Percentiles rank a stretch among this genome's conserved stretches.
Conservation (phyloP, 352 stramenopile species). For the Globisporangium takayamanum region DNA sequence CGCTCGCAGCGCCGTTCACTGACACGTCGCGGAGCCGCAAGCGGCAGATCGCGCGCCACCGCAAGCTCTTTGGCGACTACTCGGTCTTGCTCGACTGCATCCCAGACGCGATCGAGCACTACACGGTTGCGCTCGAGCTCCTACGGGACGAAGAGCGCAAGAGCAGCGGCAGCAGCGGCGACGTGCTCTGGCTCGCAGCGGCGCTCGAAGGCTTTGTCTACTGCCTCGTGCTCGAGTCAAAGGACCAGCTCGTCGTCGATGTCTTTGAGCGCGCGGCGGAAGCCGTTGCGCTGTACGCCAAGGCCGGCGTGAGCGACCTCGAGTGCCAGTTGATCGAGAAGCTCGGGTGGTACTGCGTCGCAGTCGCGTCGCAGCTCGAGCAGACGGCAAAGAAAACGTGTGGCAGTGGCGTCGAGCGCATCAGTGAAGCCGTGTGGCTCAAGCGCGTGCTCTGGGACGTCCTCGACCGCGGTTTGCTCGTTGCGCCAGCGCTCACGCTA, state of each 20-base stretch:
- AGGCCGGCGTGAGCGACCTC: slow-evolving; percentile 55
- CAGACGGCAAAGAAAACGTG: neutral
- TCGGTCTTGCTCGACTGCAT: slow-evolving; percentile 58
- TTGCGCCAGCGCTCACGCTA: slow-evolving; percentile 41
- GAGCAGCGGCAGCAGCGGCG: slow-evolving; percentile 33
- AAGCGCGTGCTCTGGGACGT: slow-evolving; percentile 69
- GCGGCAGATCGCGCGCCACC: slow-evolving; percentile 46
- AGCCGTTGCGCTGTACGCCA: slow-evolving; percentile 57
- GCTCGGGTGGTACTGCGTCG: slow-evolving; percentile 66
- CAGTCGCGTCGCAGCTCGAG: slow-evolving; percentile 29
- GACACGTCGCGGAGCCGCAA: slow-evolving; percentile 45
- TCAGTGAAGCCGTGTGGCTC: slow-evolving; percentile 53
- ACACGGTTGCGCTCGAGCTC: slow-evolving; percentile 60
- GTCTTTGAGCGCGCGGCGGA: slow-evolving; percentile 78
- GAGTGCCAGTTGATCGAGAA: slow-evolving; percentile 67
- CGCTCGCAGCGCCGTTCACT: slow-evolving; percentile 22
- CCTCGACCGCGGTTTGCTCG: slow-evolving; percentile 44
- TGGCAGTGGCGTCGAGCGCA: slow-evolving; percentile 22
- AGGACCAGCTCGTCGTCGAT: slow-evolving; percentile 60
- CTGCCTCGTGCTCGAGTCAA: slow-evolving; percentile 42
- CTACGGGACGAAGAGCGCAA: slow-evolving; percentile 71
- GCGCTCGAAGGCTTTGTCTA: slow-evolving; percentile 70
- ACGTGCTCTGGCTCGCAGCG: slow-evolving; percentile 74
- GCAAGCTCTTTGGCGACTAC: slow-evolving; percentile 82
- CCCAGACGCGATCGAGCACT: slow-evolving; percentile 65